A percentile compares a stretch with the other conserved stretches of the same genome.
Evolutionary conservation across 805 yeast species (phyloP).

Genomic region (Pichia nanzhaoensis): DNA sequence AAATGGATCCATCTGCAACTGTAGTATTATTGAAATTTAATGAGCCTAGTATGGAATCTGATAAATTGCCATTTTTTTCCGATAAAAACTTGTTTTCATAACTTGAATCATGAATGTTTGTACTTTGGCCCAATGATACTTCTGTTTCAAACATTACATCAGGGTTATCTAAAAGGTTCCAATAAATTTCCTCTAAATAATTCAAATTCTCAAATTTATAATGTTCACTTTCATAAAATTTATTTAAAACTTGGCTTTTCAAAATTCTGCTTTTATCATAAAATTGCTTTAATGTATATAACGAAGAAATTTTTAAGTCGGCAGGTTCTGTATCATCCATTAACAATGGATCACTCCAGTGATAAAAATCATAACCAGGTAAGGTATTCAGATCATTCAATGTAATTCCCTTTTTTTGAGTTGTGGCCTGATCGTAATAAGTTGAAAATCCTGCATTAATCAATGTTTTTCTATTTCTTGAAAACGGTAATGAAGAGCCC

Average conservation of each 20-base stretch:
- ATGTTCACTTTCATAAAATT: constrained; percentile 12
- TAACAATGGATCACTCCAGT: constrained; percentile 35
- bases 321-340: constrained; percentile 34
- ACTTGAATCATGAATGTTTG: constrained; percentile 36
- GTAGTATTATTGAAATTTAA: constrained; percentile 60
- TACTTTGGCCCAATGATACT: constrained; percentile 28
- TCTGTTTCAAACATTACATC: constrained; percentile 31
- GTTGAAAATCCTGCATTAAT: constrained; percentile 46
- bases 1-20: constrained; percentile 39
- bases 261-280: constrained; percentile 47
- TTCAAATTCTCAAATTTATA: constrained; percentile 11
- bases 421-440: constrained; percentile 42
- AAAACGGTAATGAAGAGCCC: constrained; percentile 40
- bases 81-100: constrained; percentile 21
- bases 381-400: constrained; percentile 28
- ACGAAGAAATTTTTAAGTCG: constrained; percentile 39
- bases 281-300: constrained; percentile 51
- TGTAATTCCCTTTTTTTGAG: constrained; percentile 35
- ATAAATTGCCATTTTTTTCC: constrained; percentile 5
- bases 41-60: constrained; percentile 26
- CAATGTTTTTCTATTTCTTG: constrained; percentile 40
- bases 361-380: constrained; percentile 36
- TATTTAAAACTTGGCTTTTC: constrained; percentile 25
- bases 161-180: constrained; percentile 33
- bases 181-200: constrained; percentile 37